Base-by-base conservation (phyloP, 1,139 yeast species). In the Magnusiomyces paraingens region DNA sequence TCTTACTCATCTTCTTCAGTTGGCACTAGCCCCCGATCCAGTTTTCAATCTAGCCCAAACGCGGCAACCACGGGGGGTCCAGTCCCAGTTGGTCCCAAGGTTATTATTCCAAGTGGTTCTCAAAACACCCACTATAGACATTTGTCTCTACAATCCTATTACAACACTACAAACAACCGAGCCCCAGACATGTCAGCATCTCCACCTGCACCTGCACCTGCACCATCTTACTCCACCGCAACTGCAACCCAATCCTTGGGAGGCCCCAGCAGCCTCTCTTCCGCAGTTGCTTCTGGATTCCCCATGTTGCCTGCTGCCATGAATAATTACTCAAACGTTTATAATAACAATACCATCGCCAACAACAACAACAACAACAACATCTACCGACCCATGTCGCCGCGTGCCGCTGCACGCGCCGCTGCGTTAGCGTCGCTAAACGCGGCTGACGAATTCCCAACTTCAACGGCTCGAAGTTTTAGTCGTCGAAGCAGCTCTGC, bases 131-230 rank as follows among this genome's bases (percentile, higher is more conserved):
- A 55, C 22, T 52, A 49, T 12, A 47, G 56, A 14, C 51, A 50
- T 26, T 35, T 47, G 29, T 55, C 58, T 1, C 36, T 55, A 10
- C 57, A 55, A 22, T 53, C 57, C 5, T 55, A 55, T 40, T 48
- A 47, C 50, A 52, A 55, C 32, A 44, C 55, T 26, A 26, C 32
- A 15, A 45, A 50, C 41, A 39, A 54, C 44, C 26, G 20, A n/a
- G 52, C 44, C 14, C 55, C 53, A 12, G 50, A 21, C 14, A 21
- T 52, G 41, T 3, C 40, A 10, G 32, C 17, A 18, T 17, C 54
- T n/a, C 15, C n/a, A 15, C 42, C 42, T 15, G 12, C 26, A 12
- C n/a, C 54, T n/a, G n/a, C n/a, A 15, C 42, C 42, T 15, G 12
- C 26, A 12, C n/a, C 21, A 22, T 14, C 22, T 12, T 18, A 42